Base-by-base conservation (phyloP, 768 basidiomycete species). In the Tylopilus rubrobrunneus region DNA sequence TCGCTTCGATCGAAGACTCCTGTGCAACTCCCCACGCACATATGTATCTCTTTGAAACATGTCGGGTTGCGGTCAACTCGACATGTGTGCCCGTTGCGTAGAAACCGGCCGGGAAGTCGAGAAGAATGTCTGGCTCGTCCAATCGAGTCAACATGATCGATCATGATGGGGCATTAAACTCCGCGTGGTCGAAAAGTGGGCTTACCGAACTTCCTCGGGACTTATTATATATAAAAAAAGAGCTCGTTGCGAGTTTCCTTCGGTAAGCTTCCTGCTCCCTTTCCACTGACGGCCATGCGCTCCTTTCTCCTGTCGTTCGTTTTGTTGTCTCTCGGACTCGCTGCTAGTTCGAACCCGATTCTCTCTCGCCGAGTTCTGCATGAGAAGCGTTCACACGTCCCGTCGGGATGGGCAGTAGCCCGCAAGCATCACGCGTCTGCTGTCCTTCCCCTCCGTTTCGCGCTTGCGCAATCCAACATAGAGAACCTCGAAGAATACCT, bases 361-460 rank as follows among this genome's bases (percentile, higher is more conserved):
- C 17, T 48, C 14, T 55, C 65, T 19, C 60, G 19, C 5, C 55
- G 33, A 40, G 28, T 37, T 9, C 15, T 52, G 1, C 64, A 65
- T 15, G 64, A 65, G 15, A 56, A 48, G 6, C 75, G 79, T 17
- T 62, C 71, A 10, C 49, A 62, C 28, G 56, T 67, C 23, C 79
- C 79, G 2, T 36, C 58, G 25, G 77, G 76, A 54, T 79, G 73
- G 78, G 39, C 34, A 0, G 51, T 58, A 4, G 48, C 65, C 17
- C 66, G 70, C 29, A 71, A 66, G 5, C 64, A 71, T 21, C 59
- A 71, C 34, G 21, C 72, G 9, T 53, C 67, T 41, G 63, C 66
- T 19, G 52, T 68, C 3, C 55, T 79, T 27, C 79, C 78, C 11
- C 64, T 80, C 34, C 76, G 77, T 44, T 72, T 79, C 41, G 79